Percentiles rank a stretch among this genome's conserved stretches.
Evolutionary conservation across 257 asterid genomes (phyloP).

Genomic region (Solanum stenotomum): DNA sequence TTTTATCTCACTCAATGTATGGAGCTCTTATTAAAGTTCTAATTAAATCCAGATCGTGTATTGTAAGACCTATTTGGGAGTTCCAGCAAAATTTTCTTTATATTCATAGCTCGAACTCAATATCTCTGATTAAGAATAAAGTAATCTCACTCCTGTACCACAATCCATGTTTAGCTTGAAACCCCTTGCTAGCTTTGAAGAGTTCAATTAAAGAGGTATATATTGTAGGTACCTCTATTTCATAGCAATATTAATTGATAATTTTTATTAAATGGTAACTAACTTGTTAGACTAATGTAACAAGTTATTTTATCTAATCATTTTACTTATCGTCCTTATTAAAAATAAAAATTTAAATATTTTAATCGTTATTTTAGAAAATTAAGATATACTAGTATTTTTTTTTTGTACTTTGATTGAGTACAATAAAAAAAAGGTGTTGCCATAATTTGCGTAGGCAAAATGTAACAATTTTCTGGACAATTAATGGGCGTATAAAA

Average conservation of each 20-base stretch:
- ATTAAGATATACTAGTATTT: no score
- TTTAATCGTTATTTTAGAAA: no score
- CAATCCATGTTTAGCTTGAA: neutral
- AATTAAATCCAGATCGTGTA: no score
- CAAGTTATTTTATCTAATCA: neutral
- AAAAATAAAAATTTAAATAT: neutral
- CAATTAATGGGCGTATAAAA: neutral
- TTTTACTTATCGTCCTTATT: no score
- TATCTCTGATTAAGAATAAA: no score
- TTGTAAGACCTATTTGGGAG: no score
- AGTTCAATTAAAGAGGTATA: neutral
- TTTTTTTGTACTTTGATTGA: neutral
- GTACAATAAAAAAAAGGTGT: neutral
- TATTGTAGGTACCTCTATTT: neutral
- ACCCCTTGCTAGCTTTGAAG: neutral
- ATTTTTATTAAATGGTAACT: neutral
- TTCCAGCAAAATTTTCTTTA: no score
- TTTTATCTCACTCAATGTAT: no score
- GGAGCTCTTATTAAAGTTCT: no score
- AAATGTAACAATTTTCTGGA: neutral
- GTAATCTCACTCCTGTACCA: neutral
- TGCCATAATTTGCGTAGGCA: neutral
- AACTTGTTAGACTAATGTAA: neutral
- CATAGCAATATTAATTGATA: neutral
- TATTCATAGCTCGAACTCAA: accelerated